Base-by-base conservation (phyloP, 192 early-diverging fungal genomes). In the Kappamyces sp. region DNA sequence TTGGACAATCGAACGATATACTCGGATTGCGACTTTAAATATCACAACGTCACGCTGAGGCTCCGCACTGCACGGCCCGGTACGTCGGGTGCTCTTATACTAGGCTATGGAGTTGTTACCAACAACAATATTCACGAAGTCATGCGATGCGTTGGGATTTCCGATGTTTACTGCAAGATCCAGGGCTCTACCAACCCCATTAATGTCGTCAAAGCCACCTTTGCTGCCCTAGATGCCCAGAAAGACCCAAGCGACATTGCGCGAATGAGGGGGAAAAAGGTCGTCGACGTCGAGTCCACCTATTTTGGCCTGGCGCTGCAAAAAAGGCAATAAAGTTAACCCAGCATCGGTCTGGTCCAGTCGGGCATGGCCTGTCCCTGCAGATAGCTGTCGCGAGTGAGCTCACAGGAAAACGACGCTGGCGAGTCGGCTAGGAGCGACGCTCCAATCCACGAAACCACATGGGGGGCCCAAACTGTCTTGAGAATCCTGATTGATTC, bases 121-220 rank as follows among this genome's bases (percentile, higher is more conserved):
- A 91, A 93, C 72, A 89, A 87, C 54, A 78, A 89, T 57, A 86
- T 99, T 65, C 93, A 99, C 78, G 93, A 96, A 72, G 83, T 99
- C 52, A 94, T 88, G 67, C 78, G 90, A 53, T 94, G 91, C 65
- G 69, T 89, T 33, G 96, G 96, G 33, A 91, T 97, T 65, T 84
- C 86, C 53, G 96, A 99, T 75, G 57, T 96, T 60, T 78, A 87
- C 36, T 88, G 83, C 47, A 97, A 97, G 70, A 86, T 97, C 34
- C 69, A 77, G 59, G 93, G 94, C 2, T 94, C 91, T n/a, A 77
- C 80, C 40, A 97, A 93, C 68, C 91, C 91, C 2, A 91, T 99
- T 90, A 99, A 99, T 70, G 93, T 99, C 34, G 85, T 99, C 78
- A 96, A 99, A 78, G 87, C 84, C 5, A 88, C 89, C 8, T 97